Evolutionary conservation across 257 asterid species (phyloP).

Genomic region (Coffea canephora): DNA sequence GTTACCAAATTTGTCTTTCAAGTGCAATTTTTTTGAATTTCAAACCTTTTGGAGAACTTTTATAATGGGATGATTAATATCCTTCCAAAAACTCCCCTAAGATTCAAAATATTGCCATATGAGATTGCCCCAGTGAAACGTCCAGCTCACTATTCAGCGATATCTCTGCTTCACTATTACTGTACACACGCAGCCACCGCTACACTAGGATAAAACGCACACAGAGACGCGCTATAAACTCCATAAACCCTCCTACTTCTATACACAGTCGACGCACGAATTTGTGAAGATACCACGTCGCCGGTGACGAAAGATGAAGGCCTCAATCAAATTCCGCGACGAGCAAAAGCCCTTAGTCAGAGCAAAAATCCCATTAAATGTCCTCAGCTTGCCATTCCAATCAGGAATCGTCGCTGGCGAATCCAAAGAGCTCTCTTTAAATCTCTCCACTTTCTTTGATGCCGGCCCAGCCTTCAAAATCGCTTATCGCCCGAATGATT

Average conservation of each 20-base stretch:
- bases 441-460: conserved; percentile 64
- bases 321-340: conserved; percentile 90
- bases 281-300: background rate
- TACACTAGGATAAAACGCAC: background rate
- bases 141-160: conserved; percentile 10
- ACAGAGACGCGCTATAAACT: background rate
- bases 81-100: background rate
- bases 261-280: background rate
- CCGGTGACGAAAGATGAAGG: conserved; percentile 57
- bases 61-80: too few species aligned
- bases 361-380: conserved; percentile 80
- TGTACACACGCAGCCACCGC: too few species aligned
- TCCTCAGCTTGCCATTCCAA: conserved; percentile 67
- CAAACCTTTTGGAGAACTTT: background rate
- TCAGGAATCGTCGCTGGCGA: conserved; percentile 86
- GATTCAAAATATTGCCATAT: background rate
- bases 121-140: background rate
- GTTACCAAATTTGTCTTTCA: background rate
- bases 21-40: conserved; percentile 1
- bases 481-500: conserved; percentile 77
- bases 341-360: conserved; percentile 77
- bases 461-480: conserved; percentile 71
- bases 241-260: background rate
- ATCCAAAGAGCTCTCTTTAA: conserved; percentile 63
- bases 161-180: background rate